Evolutionary conservation across 129 eudicot genomes (phyloP).

Genomic region (Ambrosia trifida): DNA sequence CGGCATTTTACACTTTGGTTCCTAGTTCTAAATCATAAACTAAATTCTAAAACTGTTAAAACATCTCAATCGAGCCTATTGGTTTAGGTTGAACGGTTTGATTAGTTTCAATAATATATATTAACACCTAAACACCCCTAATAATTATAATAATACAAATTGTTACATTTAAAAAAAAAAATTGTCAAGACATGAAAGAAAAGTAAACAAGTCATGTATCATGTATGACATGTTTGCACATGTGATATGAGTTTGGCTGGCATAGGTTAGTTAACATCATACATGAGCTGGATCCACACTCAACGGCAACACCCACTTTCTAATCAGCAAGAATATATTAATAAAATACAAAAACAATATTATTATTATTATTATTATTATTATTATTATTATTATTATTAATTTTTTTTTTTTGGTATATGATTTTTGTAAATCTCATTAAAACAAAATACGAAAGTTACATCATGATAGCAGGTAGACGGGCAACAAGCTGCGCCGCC

Average conservation of each 20-base stretch:
- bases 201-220: neutral
- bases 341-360: constrained; percentile 8
- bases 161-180: neutral
- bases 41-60: no score
- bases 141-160: neutral
- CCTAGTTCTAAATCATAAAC: no score
- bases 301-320: constrained; percentile 69
- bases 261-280: constrained; percentile 60
- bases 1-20: no score
- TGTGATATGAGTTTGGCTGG: constrained; percentile 47
- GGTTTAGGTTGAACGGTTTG: no score
- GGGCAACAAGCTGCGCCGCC: no score
- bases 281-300: constrained; percentile 97
- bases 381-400: neutral
- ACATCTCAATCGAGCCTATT: no score
- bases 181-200: neutral
- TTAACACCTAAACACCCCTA: neutral
- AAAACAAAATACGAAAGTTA: no score
- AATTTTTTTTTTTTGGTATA: no score
- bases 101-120: no score
- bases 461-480: no score
- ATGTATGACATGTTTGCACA: constrained; percentile 36
- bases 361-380: neutral
- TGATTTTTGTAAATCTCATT: no score
- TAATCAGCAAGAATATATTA: constrained; percentile 37